Conservation (phyloP, 2,329 filamentous ascomycete species). For the Ophiobolus disseminans region DNA sequence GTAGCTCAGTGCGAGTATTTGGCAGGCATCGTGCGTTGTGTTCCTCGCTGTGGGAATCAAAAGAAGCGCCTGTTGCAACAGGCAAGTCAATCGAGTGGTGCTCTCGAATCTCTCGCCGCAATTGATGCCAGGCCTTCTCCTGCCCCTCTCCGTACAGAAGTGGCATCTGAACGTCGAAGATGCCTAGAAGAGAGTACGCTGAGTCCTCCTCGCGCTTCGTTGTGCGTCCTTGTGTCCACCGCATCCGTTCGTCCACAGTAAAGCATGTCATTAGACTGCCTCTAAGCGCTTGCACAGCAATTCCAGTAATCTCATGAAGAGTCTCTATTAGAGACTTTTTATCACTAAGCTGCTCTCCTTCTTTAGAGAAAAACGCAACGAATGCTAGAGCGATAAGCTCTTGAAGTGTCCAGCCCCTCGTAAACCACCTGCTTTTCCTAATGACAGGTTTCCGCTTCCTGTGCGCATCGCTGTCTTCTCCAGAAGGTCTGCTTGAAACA, state of each 20-base stretch:
- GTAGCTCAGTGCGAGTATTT: constrained; percentile 27
- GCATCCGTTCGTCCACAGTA: not conserved
- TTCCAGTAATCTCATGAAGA: not conserved
- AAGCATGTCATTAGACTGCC: not conserved
- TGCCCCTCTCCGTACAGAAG: not conserved
- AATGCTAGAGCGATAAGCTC: constrained; percentile 5
- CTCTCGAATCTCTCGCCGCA: not conserved
- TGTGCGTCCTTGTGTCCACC: not conserved
- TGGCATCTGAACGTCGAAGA: not conserved
- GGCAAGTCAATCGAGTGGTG: constrained; percentile 2
- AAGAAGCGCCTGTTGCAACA: constrained; percentile 16
- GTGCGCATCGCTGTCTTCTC: not conserved
- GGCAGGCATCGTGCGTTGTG: constrained; percentile 22
- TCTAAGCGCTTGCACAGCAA: not conserved
- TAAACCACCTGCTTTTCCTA: constrained; percentile 5
- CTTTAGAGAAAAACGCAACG: constrained; percentile 7
- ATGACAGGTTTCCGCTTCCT: not conserved
- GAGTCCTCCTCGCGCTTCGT: not conserved
- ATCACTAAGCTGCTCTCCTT: constrained; percentile 1
- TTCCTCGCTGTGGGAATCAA: constrained; percentile 18
- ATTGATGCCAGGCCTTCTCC: not conserved
- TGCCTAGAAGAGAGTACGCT: not conserved
- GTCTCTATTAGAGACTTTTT: not conserved
- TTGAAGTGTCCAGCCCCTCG: too few species aligned
- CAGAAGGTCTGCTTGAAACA: not conserved